Base-by-base conservation (phyloP, 768 basidiomycete species). In the Russula sp. region DNA sequence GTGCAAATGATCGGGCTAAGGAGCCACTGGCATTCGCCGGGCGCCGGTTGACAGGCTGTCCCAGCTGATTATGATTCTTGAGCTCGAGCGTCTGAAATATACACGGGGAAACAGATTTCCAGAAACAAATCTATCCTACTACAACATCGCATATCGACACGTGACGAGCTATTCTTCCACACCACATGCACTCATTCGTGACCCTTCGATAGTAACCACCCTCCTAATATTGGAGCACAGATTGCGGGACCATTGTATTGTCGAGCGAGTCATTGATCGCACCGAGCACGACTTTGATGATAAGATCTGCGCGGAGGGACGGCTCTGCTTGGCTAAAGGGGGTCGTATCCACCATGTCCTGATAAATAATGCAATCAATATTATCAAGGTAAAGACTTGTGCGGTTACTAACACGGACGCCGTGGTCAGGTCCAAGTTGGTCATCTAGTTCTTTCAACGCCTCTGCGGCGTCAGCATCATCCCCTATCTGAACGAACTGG, bases 401-500 rank as follows among this genome's bases (percentile, higher is more conserved):
- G 9, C 2, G 5, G n/a, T 9, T 46, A 54, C 68, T 50, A 20
- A 69, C 66, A 49, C 66, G 62, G 40, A 69, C 30, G n/a, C 57
- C 61, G n/a, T 64, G 52, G 1, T 13, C n/a, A 6, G 57, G 53
- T 24, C 57, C 66, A 50, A 69, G 63, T 0, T 60, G 3, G 24
- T 67, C 63, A 22, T 69, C 66, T 3, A 69, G 50, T 49, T 69
- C 61, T 46, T 52, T 67, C 50, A 78, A 67, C 30, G 75, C 76
- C 60, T 70, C 72, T 5, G 75, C 59, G 6, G 76, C 75, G 22
- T 49, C 69, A 2, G n/a, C 22, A 20, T 70, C n/a, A 38, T 74
- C 67, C 0, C 79, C 79, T 24, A 80, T 77, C 70, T 79, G 79
- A 14, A 80, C 68, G 49, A 80, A 77, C 44, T 78, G 76, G 8